A percentile compares a stretch with the other conserved stretches of the same genome.
phyloP scores from a whole-genome alignment of 495 filamentous ascomycete species.

The Penicillium egyptiacum region DNA sequence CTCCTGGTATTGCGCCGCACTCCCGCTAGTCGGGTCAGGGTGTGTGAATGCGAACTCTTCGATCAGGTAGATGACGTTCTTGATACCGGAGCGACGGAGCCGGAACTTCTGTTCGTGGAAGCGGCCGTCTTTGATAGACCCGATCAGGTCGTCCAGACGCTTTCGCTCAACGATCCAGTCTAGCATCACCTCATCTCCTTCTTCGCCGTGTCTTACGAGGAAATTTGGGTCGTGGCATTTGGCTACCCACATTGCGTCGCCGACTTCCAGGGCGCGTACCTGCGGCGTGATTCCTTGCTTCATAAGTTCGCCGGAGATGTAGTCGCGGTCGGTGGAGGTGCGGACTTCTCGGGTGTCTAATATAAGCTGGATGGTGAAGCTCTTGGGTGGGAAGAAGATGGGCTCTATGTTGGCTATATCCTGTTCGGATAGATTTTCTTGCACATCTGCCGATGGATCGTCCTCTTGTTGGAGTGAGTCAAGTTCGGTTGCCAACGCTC shows the following conservation, averaged over 20 bases:
- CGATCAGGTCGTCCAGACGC: constrained; percentile 74
- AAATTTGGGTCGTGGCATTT: constrained; percentile 60
- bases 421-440: constrained; percentile 11
- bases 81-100: constrained; percentile 66
- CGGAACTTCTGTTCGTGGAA: constrained; percentile 89
- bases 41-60: constrained; percentile 65
- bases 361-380: constrained; percentile 72
- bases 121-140: constrained; percentile 78
- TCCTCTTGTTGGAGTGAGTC: constrained; percentile 8
- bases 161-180: constrained; percentile 86
- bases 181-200: constrained; percentile 73
- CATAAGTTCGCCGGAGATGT: constrained; percentile 71
- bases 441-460: neutral
- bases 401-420: constrained; percentile 37
- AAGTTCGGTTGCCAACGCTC: neutral
- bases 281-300: constrained; percentile 65
- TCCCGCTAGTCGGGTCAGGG: constrained; percentile 28
- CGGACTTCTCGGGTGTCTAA: constrained; percentile 78
- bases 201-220: constrained; percentile 55
- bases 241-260: constrained; percentile 81
- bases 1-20: constrained; percentile 57
- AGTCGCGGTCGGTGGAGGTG: constrained; percentile 73
- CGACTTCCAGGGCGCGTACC: constrained; percentile 67
- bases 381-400: constrained; percentile 59
- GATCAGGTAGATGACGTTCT: constrained; percentile 77